Percentiles rank a stretch among this genome's conserved stretches.
Conservation (phyloP, 1,284 basidiomycete genomes). For the Lignosus rhinocerotis region DNA sequence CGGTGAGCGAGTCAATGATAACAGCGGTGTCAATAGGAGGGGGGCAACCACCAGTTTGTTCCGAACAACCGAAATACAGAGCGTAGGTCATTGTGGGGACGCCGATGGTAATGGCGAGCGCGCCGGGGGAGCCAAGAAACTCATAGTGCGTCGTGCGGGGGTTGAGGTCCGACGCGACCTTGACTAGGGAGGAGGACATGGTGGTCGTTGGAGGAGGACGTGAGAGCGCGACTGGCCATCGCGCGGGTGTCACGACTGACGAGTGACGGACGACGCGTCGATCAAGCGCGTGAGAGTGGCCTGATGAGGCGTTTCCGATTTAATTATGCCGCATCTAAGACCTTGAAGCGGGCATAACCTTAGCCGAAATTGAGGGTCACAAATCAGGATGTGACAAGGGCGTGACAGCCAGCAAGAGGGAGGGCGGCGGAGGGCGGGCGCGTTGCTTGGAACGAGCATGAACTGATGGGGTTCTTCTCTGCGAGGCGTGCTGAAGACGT, state of each 20-base stretch:
- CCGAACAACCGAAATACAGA: slow-evolving; percentile 87
- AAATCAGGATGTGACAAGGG: background rate
- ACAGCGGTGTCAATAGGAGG: slow-evolving; percentile 51
- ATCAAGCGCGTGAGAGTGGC: slow-evolving; percentile 9
- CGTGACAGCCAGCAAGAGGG: background rate
- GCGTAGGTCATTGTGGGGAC: slow-evolving; percentile 79
- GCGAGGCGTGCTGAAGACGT: slow-evolving; percentile 38
- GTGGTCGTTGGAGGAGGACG: slow-evolving; percentile 16
- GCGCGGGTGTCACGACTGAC: slow-evolving; percentile 4
- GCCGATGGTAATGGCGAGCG: slow-evolving; percentile 68
- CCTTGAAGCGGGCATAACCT: background rate
- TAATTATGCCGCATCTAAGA: background rate
- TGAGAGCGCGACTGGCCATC: slow-evolving; percentile 14
- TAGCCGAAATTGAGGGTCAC: background rate
- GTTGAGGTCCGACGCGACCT: slow-evolving; percentile 44
- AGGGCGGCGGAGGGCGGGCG: background rate
- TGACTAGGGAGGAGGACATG: slow-evolving; percentile 26
- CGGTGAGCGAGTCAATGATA: slow-evolving; percentile 49
- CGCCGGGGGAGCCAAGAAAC: slow-evolving; percentile 86
- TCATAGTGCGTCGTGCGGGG: slow-evolving; percentile 75
- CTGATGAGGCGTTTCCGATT: slow-evolving; percentile 6
- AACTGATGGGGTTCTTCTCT: slow-evolving; percentile 46
- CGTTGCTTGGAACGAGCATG: slow-evolving; percentile 25
- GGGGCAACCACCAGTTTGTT: slow-evolving; percentile 74
- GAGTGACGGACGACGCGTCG: slow-evolving; percentile 7